Base-by-base conservation (phyloP, 495 filamentous ascomycete species). In the Aspergillus saccharolyticus region DNA sequence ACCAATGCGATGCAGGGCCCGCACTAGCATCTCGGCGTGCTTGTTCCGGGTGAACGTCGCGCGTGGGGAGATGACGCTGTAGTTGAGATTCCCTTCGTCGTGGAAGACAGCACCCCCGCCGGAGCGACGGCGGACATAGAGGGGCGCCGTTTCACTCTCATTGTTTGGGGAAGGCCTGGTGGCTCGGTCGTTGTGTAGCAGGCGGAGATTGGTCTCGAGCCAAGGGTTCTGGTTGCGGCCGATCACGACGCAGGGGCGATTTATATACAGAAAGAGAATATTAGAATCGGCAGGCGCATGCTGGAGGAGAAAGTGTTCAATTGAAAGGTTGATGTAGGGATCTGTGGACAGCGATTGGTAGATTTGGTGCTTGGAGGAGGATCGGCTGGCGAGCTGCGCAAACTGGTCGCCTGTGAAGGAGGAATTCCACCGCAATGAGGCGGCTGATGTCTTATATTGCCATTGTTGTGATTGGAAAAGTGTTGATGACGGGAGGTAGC, bases 161-260 rank as follows among this genome's bases (percentile, higher is more conserved):
- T 19, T 43, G n/a, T 58, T 64, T 49, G 59, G 33, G 14, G 33
- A 15, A 39, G 12, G 10, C 12, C 12, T 39, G 1, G 57, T 25
- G n/a, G 57, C 53, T 20, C 69, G 70, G 47, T 72, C 63, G 61
- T 74, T 70, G 50, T 73, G 68, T 1, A 91, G 72, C 9, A 79
- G 74, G 18, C 74, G 73, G 8, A 96, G 80, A 69, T 96, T 90
- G 47, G 88, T 85, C 70, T 98, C 94, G 9, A 89, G 77, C 92
- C 92, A 98, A 42, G 94, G 94, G 68, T 98, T 98, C 68, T 98
- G 94, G 69, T 98, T 98, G 47, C 93, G 87, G 15, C 94, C 94
- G 56, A 98, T 85, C 60, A 98, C 83, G 50, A 98, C 80, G 70
- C 88, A 87, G 8, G 93, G 91, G 14, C 78, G 73, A 71, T 98